These are phyloP conservation scores for Huntiella decipiens DNA, from an alignment of 2,329 filamentous ascomycete genomes.

Conservation along the genomic window DNA sequence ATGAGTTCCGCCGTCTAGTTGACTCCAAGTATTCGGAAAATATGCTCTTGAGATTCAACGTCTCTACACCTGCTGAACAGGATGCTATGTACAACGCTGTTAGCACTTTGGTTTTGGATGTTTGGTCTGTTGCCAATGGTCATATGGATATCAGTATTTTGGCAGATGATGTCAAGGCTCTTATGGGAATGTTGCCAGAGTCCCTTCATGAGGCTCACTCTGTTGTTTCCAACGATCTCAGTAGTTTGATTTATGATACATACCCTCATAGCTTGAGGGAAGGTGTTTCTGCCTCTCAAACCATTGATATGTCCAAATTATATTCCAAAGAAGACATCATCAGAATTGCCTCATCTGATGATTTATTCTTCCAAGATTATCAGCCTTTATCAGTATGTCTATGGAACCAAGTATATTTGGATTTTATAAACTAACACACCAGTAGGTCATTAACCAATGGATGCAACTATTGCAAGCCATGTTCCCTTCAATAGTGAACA, in stretches of 20 bases:
- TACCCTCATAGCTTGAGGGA: constrained; percentile 31
- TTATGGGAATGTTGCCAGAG: constrained; percentile 58
- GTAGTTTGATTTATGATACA: constrained; percentile 56
- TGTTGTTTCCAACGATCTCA: constrained; percentile 62
- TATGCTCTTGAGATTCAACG: constrained; percentile 75
- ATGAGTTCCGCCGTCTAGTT: neutral
- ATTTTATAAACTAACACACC: constrained; percentile 6
- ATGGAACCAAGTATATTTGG: neutral
- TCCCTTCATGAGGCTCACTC: constrained; percentile 55
- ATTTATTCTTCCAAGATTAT: constrained; percentile 83
- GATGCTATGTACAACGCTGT: constrained; percentile 52
- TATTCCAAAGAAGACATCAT: neutral
- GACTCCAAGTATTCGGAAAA: constrained; percentile 47
- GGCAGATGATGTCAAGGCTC: constrained; percentile 55
- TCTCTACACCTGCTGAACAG: constrained; percentile 46
- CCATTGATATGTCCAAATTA: neutral
- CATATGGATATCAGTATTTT: constrained; percentile 73
- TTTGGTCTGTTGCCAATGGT: constrained; percentile 69
- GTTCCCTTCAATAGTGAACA: constrained; percentile 62
- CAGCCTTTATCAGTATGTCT: constrained; percentile 51
- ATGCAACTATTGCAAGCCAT: constrained; percentile 78
- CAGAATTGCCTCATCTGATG: constrained; percentile 25
- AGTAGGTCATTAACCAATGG: constrained; percentile 54
- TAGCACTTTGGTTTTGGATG: constrained; percentile 61
- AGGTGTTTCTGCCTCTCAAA: neutral